Percentiles rank a stretch among this genome's conserved stretches.
phyloP scores from a whole-genome alignment of 495 filamentous ascomycete genomes.

The Umbilicaria muhlenbergii region DNA sequence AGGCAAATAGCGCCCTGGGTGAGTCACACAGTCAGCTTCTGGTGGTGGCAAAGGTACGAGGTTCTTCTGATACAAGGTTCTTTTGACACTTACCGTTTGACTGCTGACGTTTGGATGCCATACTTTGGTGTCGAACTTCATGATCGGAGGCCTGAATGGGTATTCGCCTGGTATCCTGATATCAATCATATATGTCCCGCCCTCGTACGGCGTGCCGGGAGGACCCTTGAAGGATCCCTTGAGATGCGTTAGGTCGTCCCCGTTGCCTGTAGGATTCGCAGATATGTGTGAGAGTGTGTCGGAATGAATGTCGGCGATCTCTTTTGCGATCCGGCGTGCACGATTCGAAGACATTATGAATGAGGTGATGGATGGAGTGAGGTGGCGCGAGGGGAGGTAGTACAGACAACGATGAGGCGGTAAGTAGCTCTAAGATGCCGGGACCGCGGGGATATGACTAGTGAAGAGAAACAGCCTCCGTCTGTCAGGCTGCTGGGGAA shows the following conservation, averaged over 20 bases:
- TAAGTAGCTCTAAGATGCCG: neutral
- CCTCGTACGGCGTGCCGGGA: constrained; percentile 87
- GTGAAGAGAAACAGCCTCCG: no score
- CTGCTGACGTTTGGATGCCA: constrained; percentile 98
- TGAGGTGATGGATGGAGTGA: neutral
- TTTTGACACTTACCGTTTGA: constrained; percentile 55
- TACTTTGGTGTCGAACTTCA: constrained; percentile 89
- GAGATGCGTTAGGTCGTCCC: constrained; percentile 68
- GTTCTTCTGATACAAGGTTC: constrained; percentile 14
- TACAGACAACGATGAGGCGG: neutral
- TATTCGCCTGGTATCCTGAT: constrained; percentile 81
- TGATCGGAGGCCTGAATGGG: constrained; percentile 80
- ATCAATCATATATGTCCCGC: constrained; percentile 68
- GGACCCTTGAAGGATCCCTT: constrained; percentile 75
- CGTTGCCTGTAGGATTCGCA: constrained; percentile 43
- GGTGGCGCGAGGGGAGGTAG: neutral
- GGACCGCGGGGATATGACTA: no score
- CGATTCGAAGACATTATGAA: constrained; percentile 58
- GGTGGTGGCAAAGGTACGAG: neutral
- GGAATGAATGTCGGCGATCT: constrained; percentile 70
- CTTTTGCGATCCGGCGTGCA: constrained; percentile 74
- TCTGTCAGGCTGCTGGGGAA: no score
- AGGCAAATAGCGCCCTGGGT: constrained; percentile 88
- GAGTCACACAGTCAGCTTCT: neutral
- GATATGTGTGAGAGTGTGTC: constrained; percentile 63